These are phyloP conservation scores for Penicillium sp. DNA, from an alignment of 2,329 filamentous ascomycete genomes.

Conservation along the genomic window DNA sequence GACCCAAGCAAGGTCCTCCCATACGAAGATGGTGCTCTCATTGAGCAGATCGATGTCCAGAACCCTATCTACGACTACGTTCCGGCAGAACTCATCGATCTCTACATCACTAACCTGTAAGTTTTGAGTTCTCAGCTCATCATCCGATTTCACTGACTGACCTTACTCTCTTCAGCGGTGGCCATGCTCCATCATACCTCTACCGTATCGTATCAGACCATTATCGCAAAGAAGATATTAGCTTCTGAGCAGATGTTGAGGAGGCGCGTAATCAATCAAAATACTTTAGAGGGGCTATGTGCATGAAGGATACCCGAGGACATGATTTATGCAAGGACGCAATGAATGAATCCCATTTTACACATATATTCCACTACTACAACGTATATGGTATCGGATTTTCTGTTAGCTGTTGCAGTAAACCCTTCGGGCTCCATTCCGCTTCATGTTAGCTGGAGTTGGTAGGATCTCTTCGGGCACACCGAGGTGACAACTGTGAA, in stretches of 20 bases:
- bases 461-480: no score
- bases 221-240: conserved; percentile 61
- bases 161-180: conserved; percentile 46
- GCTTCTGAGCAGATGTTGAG: conserved; percentile 32
- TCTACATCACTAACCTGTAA: conserved; percentile 73
- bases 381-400: neutral
- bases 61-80: conserved; percentile 82
- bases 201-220: conserved; percentile 64
- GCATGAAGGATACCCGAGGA: conserved; percentile 24
- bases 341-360: conserved; percentile 2
- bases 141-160: conserved; percentile 8
- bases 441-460: no score
- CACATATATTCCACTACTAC: neutral
- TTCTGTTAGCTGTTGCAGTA: neutral
- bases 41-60: conserved; percentile 71
- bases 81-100: conserved; percentile 61
- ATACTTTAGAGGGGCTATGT: conserved; percentile 4
- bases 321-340: conserved; percentile 19
- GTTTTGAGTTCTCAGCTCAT: conserved; percentile 31
- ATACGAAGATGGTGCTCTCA: conserved; percentile 74
- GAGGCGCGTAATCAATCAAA: no score
- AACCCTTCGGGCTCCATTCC: no score
- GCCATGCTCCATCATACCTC: conserved; percentile 61
- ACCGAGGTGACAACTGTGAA: no score
- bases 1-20: conserved; percentile 71